phyloP scores from a whole-genome alignment of 768 basidiomycete genomes.

The Russula sp. region DNA sequence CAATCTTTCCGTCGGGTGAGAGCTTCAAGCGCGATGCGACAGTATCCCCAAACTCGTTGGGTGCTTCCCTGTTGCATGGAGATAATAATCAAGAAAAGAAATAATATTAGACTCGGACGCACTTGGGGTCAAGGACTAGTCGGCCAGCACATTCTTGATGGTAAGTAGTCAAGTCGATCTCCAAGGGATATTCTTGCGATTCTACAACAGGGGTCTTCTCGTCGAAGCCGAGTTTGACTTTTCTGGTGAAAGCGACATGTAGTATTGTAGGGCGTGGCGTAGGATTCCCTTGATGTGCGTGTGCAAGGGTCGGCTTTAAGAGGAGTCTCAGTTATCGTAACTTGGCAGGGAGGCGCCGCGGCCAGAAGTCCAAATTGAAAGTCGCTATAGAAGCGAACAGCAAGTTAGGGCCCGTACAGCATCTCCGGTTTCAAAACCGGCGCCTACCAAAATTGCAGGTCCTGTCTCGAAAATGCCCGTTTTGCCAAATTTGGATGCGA shows the following conservation, averaged over 20 bases:
- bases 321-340: neutral
- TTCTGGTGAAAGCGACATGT: neutral
- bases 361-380: neutral
- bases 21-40: constrained; percentile 57
- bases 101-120: constrained; percentile 29
- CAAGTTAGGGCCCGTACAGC: no score
- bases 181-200: neutral
- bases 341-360: neutral
- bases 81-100: neutral
- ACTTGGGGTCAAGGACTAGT: constrained; percentile 59
- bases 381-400: neutral
- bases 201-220: constrained; percentile 12
- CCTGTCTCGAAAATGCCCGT: no score
- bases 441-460: no score
- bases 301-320: neutral
- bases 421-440: no score
- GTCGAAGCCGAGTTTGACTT: neutral
- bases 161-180: constrained; percentile 41
- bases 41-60: constrained; percentile 55
- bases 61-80: constrained; percentile 50
- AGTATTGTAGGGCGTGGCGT: no score
- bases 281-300: neutral
- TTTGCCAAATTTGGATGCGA: no score
- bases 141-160: constrained; percentile 58
- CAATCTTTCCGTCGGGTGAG: constrained; percentile 51